phyloP scores from a whole-genome alignment of 306 rosid species.

The Prunus davidiana region DNA sequence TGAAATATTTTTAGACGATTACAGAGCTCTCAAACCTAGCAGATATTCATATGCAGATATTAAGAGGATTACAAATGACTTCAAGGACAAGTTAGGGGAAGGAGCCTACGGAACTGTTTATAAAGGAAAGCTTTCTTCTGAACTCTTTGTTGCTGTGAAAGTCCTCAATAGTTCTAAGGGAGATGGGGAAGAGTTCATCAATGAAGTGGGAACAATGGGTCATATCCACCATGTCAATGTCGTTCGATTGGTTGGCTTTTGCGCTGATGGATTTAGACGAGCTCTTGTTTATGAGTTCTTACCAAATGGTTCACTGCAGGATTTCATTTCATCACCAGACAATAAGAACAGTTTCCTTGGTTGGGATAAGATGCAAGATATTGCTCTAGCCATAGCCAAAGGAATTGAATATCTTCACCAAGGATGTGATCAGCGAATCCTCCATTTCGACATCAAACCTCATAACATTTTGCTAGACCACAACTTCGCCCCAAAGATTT shows the following conservation, averaged over 20 bases:
- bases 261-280: slow-evolving; percentile 36
- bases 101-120: slow-evolving; percentile 41
- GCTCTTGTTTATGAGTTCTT: slow-evolving; percentile 42
- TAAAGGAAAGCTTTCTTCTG: slow-evolving; percentile 31
- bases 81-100: slow-evolving; percentile 34
- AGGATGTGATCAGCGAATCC: slow-evolving; percentile 31
- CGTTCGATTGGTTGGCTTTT: slow-evolving; percentile 44
- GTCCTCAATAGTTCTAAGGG: not conserved
- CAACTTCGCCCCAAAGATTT: slow-evolving; percentile 25
- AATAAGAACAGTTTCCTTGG: slow-evolving; percentile 17
- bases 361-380: slow-evolving; percentile 32
- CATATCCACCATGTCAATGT: slow-evolving; percentile 45
- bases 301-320: slow-evolving; percentile 33
- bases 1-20: slow-evolving; percentile 35
- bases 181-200: slow-evolving; percentile 5
- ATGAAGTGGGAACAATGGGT: slow-evolving; percentile 39
- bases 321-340: slow-evolving; percentile 21
- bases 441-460: slow-evolving; percentile 43
- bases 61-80: slow-evolving; percentile 34
- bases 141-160: slow-evolving; percentile 5
- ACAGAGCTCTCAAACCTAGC: slow-evolving; percentile 33
- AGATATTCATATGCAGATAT: slow-evolving; percentile 40
- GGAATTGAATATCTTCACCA: slow-evolving; percentile 41
- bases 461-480: slow-evolving; percentile 33
- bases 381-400: slow-evolving; percentile 35